Percentiles rank a stretch among this genome's conserved stretches.
phyloP scores from a whole-genome alignment of 176 grass and related monocot species.

The Sorghum bicolor region DNA sequence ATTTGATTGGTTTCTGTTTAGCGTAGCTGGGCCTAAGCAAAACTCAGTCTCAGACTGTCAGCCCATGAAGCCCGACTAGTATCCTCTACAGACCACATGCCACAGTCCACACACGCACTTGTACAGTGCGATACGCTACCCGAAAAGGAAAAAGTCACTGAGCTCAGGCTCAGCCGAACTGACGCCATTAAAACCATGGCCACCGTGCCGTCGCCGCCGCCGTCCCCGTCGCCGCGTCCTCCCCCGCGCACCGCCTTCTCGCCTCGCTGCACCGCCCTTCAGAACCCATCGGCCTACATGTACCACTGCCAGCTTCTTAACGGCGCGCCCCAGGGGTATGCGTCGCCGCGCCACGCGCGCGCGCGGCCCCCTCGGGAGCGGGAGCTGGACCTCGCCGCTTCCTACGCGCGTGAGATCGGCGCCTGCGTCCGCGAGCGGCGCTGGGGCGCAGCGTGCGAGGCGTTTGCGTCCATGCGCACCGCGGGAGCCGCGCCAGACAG shows the following conservation, averaged over 20 bases:
- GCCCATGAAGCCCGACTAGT: neutral
- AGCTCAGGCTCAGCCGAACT: slow-evolving; percentile 31
- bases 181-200: slow-evolving; percentile 49
- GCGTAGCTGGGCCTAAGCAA: too few species aligned
- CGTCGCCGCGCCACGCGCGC: slow-evolving; percentile 4
- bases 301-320: slow-evolving; percentile 20
- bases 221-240: neutral
- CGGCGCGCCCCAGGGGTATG: slow-evolving; percentile 15
- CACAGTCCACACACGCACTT: neutral
- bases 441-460: slow-evolving; percentile 45
- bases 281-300: neutral
- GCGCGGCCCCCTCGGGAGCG: neutral
- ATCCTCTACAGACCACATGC: neutral
- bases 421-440: slow-evolving; percentile 40
- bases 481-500: slow-evolving; percentile 47
- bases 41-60: too few species aligned
- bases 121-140: neutral
- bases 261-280: slow-evolving; percentile 13
- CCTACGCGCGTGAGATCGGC: slow-evolving; percentile 46
- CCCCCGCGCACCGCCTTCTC: slow-evolving; percentile 10
- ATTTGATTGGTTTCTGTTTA: too few species aligned
- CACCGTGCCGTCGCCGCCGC: slow-evolving; percentile 29
- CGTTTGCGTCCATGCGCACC: slow-evolving; percentile 45
- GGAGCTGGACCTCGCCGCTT: slow-evolving; percentile 9
- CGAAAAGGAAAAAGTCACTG: neutral